phyloP scores from a whole-genome alignment of 2,329 filamentous ascomycete genomes.

The Fusarium lateritium region DNA sequence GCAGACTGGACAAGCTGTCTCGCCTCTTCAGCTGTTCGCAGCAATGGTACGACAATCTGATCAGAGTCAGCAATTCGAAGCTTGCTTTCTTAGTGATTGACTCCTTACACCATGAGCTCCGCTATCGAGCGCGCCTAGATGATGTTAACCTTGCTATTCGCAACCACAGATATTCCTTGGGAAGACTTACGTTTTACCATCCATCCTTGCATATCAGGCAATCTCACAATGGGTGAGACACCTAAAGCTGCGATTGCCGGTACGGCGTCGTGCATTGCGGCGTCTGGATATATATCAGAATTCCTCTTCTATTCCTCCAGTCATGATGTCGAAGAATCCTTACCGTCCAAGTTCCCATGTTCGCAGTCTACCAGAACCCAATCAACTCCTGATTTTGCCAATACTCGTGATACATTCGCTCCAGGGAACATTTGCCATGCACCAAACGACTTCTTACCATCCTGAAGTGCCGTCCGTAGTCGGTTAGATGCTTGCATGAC shows the following conservation, averaged over 20 bases:
- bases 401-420: constrained; percentile 69
- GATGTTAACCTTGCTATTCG: constrained; percentile 12
- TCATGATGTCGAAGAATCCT: neutral
- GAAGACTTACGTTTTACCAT: constrained; percentile 60
- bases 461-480: constrained; percentile 64
- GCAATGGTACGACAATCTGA: constrained; percentile 63
- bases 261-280: constrained; percentile 68
- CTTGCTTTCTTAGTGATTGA: no score
- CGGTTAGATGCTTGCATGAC: constrained; percentile 63
- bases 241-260: constrained; percentile 65
- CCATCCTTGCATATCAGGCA: constrained; percentile 66
- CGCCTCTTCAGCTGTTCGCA: constrained; percentile 62
- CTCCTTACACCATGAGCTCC: constrained; percentile 65
- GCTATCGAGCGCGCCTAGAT: constrained; percentile 62
- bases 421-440: constrained; percentile 76
- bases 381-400: constrained; percentile 75
- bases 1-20: constrained; percentile 61
- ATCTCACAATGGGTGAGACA: constrained; percentile 61
- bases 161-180: neutral
- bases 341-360: constrained; percentile 67
- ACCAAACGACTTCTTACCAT: constrained; percentile 66
- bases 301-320: neutral
- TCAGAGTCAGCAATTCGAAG: constrained; percentile 27
- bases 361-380: constrained; percentile 75
- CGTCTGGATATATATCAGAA: constrained; percentile 52